A percentile compares a stretch with the other conserved stretches of the same genome.
phyloP scores from a whole-genome alignment of 768 basidiomycete species.

The Stropharia rugosoannulata region DNA sequence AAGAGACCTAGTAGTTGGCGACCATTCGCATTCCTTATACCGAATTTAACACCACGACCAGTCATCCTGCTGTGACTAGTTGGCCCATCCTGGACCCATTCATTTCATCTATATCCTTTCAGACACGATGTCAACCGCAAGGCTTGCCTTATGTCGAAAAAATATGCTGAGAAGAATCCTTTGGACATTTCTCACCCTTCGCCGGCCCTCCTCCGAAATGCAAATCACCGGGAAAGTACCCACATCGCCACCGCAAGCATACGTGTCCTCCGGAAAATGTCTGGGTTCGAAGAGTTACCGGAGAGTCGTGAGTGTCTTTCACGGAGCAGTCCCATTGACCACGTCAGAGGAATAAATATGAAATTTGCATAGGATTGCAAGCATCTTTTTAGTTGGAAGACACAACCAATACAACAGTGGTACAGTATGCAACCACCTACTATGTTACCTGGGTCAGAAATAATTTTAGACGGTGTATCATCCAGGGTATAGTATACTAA shows the following conservation, averaged over 20 bases:
- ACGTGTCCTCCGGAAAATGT: not conserved
- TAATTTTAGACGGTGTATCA: conserved; percentile 8
- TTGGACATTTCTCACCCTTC: no score
- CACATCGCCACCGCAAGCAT: not conserved
- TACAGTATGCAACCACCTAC: conserved; percentile 7
- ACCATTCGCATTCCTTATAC: no score
- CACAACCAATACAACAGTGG: conserved; percentile 13
- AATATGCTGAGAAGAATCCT: not conserved
- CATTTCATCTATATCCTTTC: no score
- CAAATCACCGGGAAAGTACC: no score
- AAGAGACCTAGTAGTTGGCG: no score
- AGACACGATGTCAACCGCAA: no score
- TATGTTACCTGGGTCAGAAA: conserved; percentile 8
- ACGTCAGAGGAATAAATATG: not conserved
- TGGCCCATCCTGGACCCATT: no score
- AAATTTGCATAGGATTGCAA: not conserved
- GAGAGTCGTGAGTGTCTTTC: not conserved
- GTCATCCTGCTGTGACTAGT: no score
- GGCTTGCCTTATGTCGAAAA: no score
- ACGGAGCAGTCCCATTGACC: not conserved
- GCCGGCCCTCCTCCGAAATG: no score
- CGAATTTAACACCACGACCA: no score
- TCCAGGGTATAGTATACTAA: conserved; percentile 5
- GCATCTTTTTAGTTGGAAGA: conserved; percentile 16
- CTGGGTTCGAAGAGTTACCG: conserved; percentile 1